These are phyloP conservation scores for Asparagopsis taxiformis DNA, from an alignment of 31 red algal species.

Conservation along the genomic window DNA sequence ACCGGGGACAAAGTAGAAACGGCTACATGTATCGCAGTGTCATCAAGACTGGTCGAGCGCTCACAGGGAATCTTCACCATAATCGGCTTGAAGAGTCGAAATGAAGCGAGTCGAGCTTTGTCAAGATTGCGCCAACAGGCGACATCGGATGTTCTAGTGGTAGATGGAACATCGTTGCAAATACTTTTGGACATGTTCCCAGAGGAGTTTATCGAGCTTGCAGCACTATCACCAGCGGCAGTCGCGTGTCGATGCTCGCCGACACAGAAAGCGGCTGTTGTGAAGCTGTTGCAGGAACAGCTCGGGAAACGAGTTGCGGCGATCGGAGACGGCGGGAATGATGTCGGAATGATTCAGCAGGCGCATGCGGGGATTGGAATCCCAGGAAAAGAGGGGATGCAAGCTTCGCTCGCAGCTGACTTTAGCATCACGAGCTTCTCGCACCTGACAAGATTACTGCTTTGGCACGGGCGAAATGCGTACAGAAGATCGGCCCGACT, in stretches of 20 bases:
- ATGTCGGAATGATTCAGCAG: slow-evolving; percentile 93
- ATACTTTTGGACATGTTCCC: slow-evolving; percentile 77
- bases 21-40: slow-evolving; percentile 85
- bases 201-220: slow-evolving; percentile 81
- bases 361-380: slow-evolving; percentile 97
- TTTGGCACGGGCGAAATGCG: slow-evolving; percentile 97
- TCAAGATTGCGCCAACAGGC: slow-evolving; percentile 61
- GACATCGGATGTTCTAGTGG: slow-evolving; percentile 75
- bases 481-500: slow-evolving; percentile 92
- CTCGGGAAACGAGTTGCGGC: slow-evolving; percentile 79
- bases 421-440: slow-evolving; percentile 81
- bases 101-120: slow-evolving; percentile 71
- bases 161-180: slow-evolving; percentile 85
- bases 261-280: slow-evolving; percentile 89
- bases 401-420: slow-evolving; percentile 93
- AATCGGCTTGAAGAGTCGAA: slow-evolving; percentile 67
- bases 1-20: slow-evolving; percentile 99
- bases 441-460: slow-evolving; percentile 80
- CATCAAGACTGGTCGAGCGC: slow-evolving; percentile 79
- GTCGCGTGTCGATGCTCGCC: slow-evolving; percentile 95
- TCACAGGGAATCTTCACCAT: slow-evolving; percentile 84
- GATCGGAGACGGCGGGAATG: slow-evolving; percentile 97
- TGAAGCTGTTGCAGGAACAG: slow-evolving; percentile 66
- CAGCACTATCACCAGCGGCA: slow-evolving; percentile 77
- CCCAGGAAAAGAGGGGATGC: slow-evolving; percentile 96